Evolutionary conservation across 352 stramenopile species (phyloP).

Genomic region (Globisporangium nodosum): DNA sequence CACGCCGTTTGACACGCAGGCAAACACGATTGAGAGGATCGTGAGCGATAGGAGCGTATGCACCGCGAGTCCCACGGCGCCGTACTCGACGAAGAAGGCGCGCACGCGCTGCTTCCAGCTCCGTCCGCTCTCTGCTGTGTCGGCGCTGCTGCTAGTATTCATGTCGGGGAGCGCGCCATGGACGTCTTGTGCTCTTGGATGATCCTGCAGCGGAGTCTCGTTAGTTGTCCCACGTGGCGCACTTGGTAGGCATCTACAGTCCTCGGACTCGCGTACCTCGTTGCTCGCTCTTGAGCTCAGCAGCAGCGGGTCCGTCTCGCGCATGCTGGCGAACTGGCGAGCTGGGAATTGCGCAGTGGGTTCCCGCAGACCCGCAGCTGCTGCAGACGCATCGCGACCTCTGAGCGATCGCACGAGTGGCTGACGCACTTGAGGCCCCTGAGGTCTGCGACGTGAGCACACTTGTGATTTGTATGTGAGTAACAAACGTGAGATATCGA

Average conservation of each 20-base stretch:
- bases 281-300: too few species aligned
- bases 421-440: too few species aligned
- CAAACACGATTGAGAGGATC: constrained; percentile 69
- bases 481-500: too few species aligned
- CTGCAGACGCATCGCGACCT: too few species aligned
- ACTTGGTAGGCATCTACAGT: too few species aligned
- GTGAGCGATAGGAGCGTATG: constrained; percentile 67
- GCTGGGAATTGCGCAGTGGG: too few species aligned
- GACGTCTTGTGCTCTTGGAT: background rate
- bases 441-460: too few species aligned
- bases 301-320: background rate
- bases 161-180: background rate
- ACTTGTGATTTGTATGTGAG: too few species aligned
- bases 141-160: background rate
- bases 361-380: too few species aligned
- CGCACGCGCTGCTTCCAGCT: constrained; percentile 66
- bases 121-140: constrained; percentile 1
- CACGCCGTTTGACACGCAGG: constrained; percentile 54
- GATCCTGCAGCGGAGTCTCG: background rate
- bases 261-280: background rate
- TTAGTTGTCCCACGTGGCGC: too few species aligned
- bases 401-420: too few species aligned
- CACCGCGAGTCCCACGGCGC: constrained; percentile 60
- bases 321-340: background rate
- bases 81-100: constrained; percentile 75